Evolutionary conservation across 208 protist species (phyloP), one percentile per base, ranked within the genome.

Genomic region (Herpetomonas muscarum): DNA sequence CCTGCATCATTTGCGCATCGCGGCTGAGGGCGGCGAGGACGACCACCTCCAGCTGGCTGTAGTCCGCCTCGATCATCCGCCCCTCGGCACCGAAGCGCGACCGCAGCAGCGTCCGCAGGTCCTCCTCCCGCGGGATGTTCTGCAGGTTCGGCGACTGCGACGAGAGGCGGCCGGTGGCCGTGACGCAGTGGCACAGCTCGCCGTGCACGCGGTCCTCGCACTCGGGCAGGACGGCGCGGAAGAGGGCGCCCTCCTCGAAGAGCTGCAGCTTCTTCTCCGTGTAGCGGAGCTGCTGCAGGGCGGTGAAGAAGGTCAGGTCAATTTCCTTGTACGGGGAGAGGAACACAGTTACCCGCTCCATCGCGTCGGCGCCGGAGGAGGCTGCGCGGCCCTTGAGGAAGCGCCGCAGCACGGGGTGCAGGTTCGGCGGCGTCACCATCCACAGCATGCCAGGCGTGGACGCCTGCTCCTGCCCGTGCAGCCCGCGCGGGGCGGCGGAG

Each of bases 261-360:
- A 95, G 70, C 60, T 95, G 88, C 72, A 95, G 60, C 65, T 93
- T 90, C 68, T 95, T 95, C 62, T 92, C 85, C 6, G 81, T 95
- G 56, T 88, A 95, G 34, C 88, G 88, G 37, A 93, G 81, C 72
- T 92, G 83, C 76, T 93, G 85, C 37, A 95, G 83, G 3, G 88
- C 77, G 21, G 84, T 71, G 59, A 95, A 95, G 67, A 95, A 92
- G 61, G 82, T 84, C 12, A 93, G 74, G 66, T 95, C 88, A 45
- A 95, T 79, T 36, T 77, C 67, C 61, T 79, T 75, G 67, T 95
- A 79, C 25, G 80, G 74, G 3, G 81, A 82, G 41, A 94, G 67
- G 24, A 94, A 60, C 36, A 81, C 82, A 24, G 85, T 94, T 49
- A 94, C 87, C 19, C 88, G 81, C 66, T 94, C 88, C 77, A 94